A percentile compares a stretch with the other conserved stretches of the same genome.
Evolutionary conservation across 495 filamentous ascomycete species (phyloP).

Genomic region (Aspergillus panamensis): DNA sequence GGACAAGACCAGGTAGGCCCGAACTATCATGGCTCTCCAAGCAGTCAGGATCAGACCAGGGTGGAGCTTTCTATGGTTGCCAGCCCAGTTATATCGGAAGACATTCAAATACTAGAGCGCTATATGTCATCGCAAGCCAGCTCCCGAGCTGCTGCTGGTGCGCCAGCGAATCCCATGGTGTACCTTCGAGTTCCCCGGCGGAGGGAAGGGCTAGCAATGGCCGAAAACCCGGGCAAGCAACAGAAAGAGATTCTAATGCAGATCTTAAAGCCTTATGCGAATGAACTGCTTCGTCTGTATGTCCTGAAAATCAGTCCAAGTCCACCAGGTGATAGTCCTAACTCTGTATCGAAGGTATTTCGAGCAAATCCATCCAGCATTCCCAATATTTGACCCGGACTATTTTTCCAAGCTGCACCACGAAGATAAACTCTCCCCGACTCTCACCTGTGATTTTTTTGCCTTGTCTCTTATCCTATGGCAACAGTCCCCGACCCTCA

Average conservation of each 20-base stretch:
- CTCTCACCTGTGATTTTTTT: conserved; percentile 32
- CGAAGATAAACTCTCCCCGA: conserved; percentile 27
- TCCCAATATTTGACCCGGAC: conserved; percentile 36
- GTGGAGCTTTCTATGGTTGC: conserved; percentile 21
- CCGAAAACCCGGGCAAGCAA: conserved; percentile 25
- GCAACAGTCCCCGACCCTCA: conserved; percentile 19
- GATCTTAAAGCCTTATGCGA: conserved; percentile 26
- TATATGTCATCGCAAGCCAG: conserved; percentile 27
- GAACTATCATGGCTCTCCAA: conserved; percentile 16
- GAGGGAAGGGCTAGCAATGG: conserved; percentile 30
- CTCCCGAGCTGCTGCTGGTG: conserved; percentile 7
- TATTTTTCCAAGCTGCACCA: conserved; percentile 24
- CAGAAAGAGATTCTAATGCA: conserved; percentile 18
- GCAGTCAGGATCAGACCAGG: neutral
- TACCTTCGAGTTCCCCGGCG: conserved; percentile 23
- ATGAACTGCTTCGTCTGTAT: conserved; percentile 31
- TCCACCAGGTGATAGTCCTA: neutral
- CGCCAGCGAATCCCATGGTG: conserved; percentile 18
- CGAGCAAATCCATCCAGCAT: conserved; percentile 32
- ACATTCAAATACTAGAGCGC: conserved; percentile 26
- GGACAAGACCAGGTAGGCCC: conserved; percentile 5
- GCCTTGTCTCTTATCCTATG: conserved; percentile 31
- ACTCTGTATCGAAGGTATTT: conserved; percentile 26
- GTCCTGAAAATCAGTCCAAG: neutral
- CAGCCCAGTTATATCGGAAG: conserved; percentile 29